Conservation (phyloP, 164 flowering plant species). For the Nymphaea colorata region DNA sequence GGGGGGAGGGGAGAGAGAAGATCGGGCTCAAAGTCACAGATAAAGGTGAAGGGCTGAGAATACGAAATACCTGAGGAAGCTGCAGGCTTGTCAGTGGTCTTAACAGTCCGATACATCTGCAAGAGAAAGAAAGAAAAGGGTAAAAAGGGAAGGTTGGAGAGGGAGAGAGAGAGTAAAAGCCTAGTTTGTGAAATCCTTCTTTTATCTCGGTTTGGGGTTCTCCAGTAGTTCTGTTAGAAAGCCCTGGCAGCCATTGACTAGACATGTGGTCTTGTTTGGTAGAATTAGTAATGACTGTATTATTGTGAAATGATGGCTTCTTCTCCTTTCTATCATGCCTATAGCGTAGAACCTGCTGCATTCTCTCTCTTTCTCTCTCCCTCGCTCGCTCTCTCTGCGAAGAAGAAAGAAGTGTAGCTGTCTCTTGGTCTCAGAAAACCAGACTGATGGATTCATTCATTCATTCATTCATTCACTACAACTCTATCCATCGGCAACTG, state of each 20-base stretch:
- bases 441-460: slow-evolving; percentile 10
- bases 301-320: slow-evolving; percentile 58
- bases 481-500: slow-evolving; percentile 26
- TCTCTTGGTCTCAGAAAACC: slow-evolving; percentile 16
- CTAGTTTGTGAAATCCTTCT: background rate
- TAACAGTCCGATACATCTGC: slow-evolving; percentile 84
- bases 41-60: slow-evolving; percentile 10
- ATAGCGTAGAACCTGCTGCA: background rate
- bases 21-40: slow-evolving; percentile 7
- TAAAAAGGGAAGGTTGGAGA: background rate
- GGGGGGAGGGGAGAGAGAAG: background rate
- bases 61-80: slow-evolving; percentile 67
- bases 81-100: slow-evolving; percentile 72
- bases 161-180: background rate
- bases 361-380: slow-evolving; percentile 9
- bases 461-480: slow-evolving; percentile 8
- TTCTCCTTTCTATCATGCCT: slow-evolving; percentile 21
- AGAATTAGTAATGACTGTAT: slow-evolving; percentile 25
- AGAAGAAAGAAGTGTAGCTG: slow-evolving; percentile 11
- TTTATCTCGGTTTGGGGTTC: background rate
- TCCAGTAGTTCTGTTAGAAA: background rate
- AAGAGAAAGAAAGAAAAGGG: slow-evolving; percentile 9
- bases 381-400: slow-evolving; percentile 5
- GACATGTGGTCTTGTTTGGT: slow-evolving; percentile 16
- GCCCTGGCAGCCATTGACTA: slow-evolving; percentile 1